A percentile compares a stretch with the other conserved stretches of the same genome.
Evolutionary conservation across 352 stramenopile genomes (phyloP).

Genomic region (Globisporangium yorkense): DNA sequence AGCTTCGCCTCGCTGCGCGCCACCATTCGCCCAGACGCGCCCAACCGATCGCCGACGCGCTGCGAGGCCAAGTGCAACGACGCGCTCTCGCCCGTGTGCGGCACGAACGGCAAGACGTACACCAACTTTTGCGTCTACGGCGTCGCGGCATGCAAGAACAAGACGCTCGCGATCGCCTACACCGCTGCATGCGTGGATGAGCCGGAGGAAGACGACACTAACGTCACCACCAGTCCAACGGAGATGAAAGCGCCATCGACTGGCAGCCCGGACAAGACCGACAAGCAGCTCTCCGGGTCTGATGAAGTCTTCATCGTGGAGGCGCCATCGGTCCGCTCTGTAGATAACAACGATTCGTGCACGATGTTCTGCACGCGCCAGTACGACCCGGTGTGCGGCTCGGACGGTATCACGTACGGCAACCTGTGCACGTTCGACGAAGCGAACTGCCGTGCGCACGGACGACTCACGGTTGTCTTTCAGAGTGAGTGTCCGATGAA

Average conservation of each 20-base stretch:
- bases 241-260: background rate
- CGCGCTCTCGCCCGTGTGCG: conserved; percentile 13
- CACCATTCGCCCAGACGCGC: background rate
- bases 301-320: background rate
- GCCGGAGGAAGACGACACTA: background rate
- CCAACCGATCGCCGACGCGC: background rate
- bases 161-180: conserved; percentile 23
- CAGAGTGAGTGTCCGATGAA: conserved; percentile 1
- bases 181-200: conserved; percentile 12
- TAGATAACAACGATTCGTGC: conserved; percentile 8
- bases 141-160: conserved; percentile 17
- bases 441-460: conserved; percentile 14
- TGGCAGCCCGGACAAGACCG: background rate
- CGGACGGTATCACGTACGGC: conserved; percentile 21
- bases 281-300: background rate
- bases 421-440: conserved; percentile 22
- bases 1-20: background rate
- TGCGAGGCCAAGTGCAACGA: conserved; percentile 6
- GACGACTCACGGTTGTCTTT: conserved; percentile 8
- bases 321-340: background rate
- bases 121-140: conserved; percentile 23
- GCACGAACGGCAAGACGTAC: conserved; percentile 22
- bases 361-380: conserved; percentile 17
- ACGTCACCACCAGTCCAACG: background rate
- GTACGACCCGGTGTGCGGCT: conserved; percentile 30